Percentiles rank a stretch among this genome's conserved stretches.
phyloP scores from a whole-genome alignment of 73 alveolate genomes.

The Tetrahymena thermophila region DNA sequence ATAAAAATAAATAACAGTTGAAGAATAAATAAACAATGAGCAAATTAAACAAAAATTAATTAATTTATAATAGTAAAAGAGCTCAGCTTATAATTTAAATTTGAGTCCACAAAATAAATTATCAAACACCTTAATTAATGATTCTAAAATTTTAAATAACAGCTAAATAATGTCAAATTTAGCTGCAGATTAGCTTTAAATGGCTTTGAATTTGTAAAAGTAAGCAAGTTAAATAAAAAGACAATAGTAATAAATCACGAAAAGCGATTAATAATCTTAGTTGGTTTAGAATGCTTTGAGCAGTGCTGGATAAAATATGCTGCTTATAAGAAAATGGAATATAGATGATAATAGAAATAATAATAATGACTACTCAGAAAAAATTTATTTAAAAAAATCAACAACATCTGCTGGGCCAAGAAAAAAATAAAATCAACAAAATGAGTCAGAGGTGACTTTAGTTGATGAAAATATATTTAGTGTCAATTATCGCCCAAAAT shows the following conservation, averaged over 20 bases:
- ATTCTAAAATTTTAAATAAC: neutral
- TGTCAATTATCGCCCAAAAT: neutral
- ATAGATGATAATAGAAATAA: neutral
- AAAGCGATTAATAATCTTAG: neutral
- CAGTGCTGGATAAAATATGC: neutral
- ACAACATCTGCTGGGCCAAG: neutral
- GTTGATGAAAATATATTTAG: neutral
- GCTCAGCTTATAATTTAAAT: neutral
- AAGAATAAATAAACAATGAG: neutral
- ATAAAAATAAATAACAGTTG: neutral
- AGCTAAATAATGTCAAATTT: neutral
- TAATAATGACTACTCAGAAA: neutral
- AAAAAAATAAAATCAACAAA: neutral
- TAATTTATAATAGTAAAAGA: neutral
- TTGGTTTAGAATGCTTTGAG: neutral
- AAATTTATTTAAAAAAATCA: neutral
- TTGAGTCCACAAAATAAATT: neutral
- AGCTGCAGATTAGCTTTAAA: neutral
- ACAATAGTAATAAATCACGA: neutral
- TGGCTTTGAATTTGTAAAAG: neutral
- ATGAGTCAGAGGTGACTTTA: neutral
- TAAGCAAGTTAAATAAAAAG: neutral
- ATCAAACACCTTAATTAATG: neutral
- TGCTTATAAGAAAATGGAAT: neutral
- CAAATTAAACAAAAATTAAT: neutral